phyloP scores from a whole-genome alignment of 1,284 basidiomycete genomes.

The Inonotus obliquus region DNA sequence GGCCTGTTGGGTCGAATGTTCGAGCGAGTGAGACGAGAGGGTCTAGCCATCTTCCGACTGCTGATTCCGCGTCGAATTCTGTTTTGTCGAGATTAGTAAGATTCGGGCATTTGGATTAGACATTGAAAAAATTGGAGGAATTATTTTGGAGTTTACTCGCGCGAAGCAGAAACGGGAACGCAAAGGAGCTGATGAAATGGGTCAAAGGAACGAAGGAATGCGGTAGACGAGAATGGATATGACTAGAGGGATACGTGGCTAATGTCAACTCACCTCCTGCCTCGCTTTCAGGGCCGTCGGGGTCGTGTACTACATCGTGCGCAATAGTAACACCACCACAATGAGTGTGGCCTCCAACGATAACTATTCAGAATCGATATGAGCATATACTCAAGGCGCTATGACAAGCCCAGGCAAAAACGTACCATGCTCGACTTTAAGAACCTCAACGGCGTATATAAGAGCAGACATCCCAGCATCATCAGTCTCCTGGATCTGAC shows the following conservation, averaged over 20 bases:
- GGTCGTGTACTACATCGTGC: neutral
- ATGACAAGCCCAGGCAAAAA: neutral
- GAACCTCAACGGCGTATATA: neutral
- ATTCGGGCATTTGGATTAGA: too few species aligned
- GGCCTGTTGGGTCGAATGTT: neutral
- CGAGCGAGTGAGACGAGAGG: neutral
- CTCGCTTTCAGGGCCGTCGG: neutral
- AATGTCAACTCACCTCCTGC: too few species aligned
- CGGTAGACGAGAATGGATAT: too few species aligned
- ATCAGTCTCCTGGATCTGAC: neutral
- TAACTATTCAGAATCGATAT: neutral
- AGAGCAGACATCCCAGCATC: neutral
- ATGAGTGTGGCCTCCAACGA: neutral
- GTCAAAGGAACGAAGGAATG: too few species aligned
- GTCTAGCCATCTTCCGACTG: neutral
- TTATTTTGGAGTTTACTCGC: too few species aligned
- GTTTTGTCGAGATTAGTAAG: too few species aligned
- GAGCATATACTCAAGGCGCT: neutral
- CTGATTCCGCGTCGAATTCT: neutral
- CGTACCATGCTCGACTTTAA: neutral
- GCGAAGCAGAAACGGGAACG: too few species aligned
- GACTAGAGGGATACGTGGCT: too few species aligned
- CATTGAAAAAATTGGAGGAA: too few species aligned
- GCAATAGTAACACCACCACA: slow-evolving; percentile 1
- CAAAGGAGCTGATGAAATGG: too few species aligned